phyloP scores from a whole-genome alignment of 163 green algal species.

The Scenedesmus sp. region DNA sequence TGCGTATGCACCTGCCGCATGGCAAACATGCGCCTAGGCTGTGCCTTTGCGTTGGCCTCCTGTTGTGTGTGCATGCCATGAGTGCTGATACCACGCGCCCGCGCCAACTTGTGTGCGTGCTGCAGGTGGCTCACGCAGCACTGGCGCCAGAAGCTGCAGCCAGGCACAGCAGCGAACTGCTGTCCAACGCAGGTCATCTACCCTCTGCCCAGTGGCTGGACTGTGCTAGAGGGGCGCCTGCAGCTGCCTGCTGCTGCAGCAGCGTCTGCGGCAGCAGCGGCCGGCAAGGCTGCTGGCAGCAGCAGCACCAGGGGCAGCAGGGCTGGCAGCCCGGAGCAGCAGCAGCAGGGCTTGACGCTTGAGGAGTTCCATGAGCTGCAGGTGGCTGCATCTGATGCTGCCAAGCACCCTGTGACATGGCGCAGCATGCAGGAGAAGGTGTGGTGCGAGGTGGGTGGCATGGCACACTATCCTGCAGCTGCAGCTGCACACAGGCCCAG shows the following conservation, averaged over 20 bases:
- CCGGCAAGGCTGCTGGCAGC: background rate
- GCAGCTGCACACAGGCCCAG: background rate
- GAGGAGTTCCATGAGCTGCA: background rate
- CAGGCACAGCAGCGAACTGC: slow-evolving; percentile 35
- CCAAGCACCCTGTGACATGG: slow-evolving; percentile 49
- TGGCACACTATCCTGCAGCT: background rate
- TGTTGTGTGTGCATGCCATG: background rate
- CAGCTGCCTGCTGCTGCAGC: slow-evolving; percentile 12
- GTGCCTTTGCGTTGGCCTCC: no score
- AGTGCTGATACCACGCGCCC: background rate
- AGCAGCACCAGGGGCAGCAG: background rate
- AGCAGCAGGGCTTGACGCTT: slow-evolving; percentile 13
- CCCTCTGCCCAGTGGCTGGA: background rate
- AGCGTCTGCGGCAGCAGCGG: background rate
- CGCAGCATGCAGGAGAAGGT: background rate
- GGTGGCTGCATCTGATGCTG: slow-evolving; percentile 3
- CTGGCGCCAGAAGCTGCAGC: background rate
- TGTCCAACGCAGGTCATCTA: slow-evolving; percentile 43
- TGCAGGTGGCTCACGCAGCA: background rate
- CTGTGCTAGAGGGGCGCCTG: background rate
- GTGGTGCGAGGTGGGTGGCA: slow-evolving; percentile 33
- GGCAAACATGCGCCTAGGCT: no score
- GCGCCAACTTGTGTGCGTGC: background rate
- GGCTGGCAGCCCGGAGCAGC: background rate
- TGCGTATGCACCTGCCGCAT: no score